These are phyloP conservation scores for Clonostachys rhizophaga DNA, from an alignment of 2,329 filamentous ascomycete genomes.

Conservation along the genomic window DNA sequence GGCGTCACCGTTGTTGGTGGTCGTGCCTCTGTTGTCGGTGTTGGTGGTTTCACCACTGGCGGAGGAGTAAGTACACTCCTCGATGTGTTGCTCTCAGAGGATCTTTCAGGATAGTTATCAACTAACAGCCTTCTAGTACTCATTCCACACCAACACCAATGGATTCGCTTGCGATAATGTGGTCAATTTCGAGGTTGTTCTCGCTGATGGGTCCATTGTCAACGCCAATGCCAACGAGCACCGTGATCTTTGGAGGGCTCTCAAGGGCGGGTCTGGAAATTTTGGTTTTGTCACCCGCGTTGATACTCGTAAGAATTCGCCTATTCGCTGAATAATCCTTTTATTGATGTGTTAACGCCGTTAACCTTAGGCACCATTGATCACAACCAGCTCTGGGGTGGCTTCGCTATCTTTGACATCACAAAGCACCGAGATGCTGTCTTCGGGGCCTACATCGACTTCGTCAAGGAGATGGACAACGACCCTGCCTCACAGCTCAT, in stretches of 20 bases:
- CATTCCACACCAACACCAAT: constrained; percentile 5
- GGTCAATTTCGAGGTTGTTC: constrained; percentile 33
- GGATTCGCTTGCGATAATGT: constrained; percentile 41
- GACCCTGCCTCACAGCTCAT: constrained; percentile 20
- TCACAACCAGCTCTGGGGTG: constrained; percentile 18
- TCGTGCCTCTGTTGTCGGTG: constrained; percentile 21
- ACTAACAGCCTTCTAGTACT: constrained; percentile 1
- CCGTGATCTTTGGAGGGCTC: constrained; percentile 48
- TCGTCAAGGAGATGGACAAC: constrained; percentile 14
- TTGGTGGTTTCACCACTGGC: constrained; percentile 13
- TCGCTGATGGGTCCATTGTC: constrained; percentile 31
- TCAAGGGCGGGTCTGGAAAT: constrained; percentile 42
- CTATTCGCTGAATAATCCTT: too few relatives aligned
- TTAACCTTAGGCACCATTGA: constrained; percentile 1
- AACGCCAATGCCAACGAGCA: constrained; percentile 33
- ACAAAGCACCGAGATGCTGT: constrained; percentile 11
- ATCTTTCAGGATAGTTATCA: background rate
- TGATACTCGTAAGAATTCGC: constrained; percentile 9
- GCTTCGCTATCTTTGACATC: constrained; percentile 15
- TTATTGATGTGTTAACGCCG: too few relatives aligned
- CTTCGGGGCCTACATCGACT: constrained; percentile 17
- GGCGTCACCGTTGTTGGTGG: constrained; percentile 33
- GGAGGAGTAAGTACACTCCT: constrained; percentile 5
- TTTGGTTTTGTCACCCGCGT: constrained; percentile 47
- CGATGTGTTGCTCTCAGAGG: background rate